phyloP scores from a whole-genome alignment of 495 filamentous ascomycete genomes.

The Penicillium lagena region DNA sequence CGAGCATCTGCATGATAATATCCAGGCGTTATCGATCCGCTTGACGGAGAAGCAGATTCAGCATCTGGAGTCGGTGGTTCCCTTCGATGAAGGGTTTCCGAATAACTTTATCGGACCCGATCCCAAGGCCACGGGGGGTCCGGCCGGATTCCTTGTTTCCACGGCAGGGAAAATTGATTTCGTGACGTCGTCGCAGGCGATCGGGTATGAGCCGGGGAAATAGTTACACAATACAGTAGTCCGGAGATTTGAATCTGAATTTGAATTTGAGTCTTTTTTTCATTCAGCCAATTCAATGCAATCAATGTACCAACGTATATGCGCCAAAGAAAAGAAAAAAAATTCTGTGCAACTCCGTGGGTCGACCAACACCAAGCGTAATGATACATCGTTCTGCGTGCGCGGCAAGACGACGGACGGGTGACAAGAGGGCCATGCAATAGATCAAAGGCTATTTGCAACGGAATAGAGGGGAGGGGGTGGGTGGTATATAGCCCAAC shows the following conservation, averaged over 20 bases:
- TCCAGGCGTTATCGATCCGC: slow-evolving; percentile 48
- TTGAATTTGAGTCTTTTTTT: no score
- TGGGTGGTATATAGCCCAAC: no score
- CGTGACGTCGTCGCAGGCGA: slow-evolving; percentile 22
- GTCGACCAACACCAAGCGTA: slow-evolving; percentile 8
- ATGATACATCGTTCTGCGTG: slow-evolving; percentile 9
- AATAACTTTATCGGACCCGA: slow-evolving; percentile 35
- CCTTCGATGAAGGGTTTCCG: slow-evolving; percentile 51
- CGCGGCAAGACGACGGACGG: no score
- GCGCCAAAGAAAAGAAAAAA: background rate
- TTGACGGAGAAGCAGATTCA: slow-evolving; percentile 51
- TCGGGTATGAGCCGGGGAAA: slow-evolving; percentile 19
- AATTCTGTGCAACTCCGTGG: slow-evolving; percentile 14
- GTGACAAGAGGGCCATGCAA: no score
- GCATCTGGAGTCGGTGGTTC: slow-evolving; percentile 43
- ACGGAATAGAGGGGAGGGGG: no score
- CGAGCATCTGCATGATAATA: slow-evolving; percentile 58
- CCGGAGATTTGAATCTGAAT: no score
- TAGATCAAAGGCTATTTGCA: no score
- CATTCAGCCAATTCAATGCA: slow-evolving; percentile 2
- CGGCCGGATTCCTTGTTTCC: slow-evolving; percentile 29
- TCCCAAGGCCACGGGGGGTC: slow-evolving; percentile 26
- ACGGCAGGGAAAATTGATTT: slow-evolving; percentile 42
- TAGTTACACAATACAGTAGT: background rate
- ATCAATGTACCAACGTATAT: slow-evolving; percentile 6